Conservation (phyloP, 208 protist genomes). For the Herpetomonas samuelpessoai region DNA sequence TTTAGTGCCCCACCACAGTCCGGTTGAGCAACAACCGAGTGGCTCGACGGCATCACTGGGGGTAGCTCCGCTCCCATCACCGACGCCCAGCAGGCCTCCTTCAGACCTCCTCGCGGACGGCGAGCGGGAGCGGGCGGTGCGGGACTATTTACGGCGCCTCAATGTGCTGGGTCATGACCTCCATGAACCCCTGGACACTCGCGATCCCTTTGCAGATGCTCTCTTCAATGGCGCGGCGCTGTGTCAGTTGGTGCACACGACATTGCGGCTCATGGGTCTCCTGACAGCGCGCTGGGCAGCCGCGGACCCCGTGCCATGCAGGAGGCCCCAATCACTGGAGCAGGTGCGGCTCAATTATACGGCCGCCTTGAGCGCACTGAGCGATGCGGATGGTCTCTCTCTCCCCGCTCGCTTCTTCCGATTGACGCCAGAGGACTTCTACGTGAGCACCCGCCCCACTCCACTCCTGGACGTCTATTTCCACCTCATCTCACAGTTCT, state of each 20-base stretch:
- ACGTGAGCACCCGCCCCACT: slow-evolving; percentile 19
- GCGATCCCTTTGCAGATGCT: slow-evolving; percentile 39
- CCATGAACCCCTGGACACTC: not conserved
- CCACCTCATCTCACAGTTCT: slow-evolving; percentile 40
- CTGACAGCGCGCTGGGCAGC: too few relatives aligned
- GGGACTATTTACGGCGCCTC: slow-evolving; percentile 70
- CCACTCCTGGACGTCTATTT: slow-evolving; percentile 43
- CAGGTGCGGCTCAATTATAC: slow-evolving; percentile 56
- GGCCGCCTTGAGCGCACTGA: slow-evolving; percentile 16
- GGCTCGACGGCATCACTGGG: too few relatives aligned
- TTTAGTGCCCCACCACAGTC: too few relatives aligned
- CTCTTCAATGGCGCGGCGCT: slow-evolving; percentile 70
- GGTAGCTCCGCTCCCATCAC: too few relatives aligned
- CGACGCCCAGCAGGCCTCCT: too few relatives aligned
- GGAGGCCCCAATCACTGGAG: slow-evolving; percentile 31
- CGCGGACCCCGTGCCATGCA: slow-evolving; percentile 19
- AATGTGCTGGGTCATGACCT: slow-evolving; percentile 44
- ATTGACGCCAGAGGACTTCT: slow-evolving; percentile 47
- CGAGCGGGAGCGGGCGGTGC: slow-evolving; percentile 35
- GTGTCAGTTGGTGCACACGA: slow-evolving; percentile 45
- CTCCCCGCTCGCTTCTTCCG: slow-evolving; percentile 23
- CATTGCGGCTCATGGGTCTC: too few relatives aligned
- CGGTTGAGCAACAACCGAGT: too few relatives aligned
- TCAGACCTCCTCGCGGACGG: too few relatives aligned
- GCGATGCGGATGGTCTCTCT: slow-evolving; percentile 10